A percentile compares a stretch with the other conserved stretches of the same genome.
Evolutionary conservation across 441 rosid species (phyloP).

Genomic region (Adansonia gregorii): DNA sequence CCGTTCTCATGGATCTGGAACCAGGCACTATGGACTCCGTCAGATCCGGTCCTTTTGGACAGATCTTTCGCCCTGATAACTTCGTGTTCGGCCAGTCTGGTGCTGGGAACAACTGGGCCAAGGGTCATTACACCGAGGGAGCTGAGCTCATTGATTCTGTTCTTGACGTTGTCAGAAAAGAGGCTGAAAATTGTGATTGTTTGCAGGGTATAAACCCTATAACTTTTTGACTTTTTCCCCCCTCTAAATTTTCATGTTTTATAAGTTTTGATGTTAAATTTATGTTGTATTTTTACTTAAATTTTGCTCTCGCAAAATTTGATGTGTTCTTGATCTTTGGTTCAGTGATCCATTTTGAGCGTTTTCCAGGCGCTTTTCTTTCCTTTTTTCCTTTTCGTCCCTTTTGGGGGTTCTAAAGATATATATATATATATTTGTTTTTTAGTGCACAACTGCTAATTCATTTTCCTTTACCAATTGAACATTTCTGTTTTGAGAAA

Average conservation of each 20-base stretch:
- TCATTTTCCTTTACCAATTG: not conserved
- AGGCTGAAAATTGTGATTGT: conserved; percentile 29
- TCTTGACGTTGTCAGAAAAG: conserved; percentile 26
- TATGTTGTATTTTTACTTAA: not conserved
- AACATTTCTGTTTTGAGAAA: not conserved
- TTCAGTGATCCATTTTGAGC: not conserved
- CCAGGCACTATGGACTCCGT: conserved; percentile 30
- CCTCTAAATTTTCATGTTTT: not conserved
- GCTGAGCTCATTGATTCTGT: conserved; percentile 29
- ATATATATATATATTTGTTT: not conserved
- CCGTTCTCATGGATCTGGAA: conserved; percentile 26
- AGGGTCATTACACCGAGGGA: conserved; percentile 29
- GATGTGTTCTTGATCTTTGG: not conserved
- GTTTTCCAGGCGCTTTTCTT: not conserved
- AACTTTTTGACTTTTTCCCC: not conserved
- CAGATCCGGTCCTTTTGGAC: conserved; percentile 28
- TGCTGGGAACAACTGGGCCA: conserved; percentile 29
- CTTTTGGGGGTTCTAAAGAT: not conserved
- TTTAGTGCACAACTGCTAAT: not conserved
- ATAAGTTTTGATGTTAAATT: not conserved
- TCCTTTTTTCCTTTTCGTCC: not conserved
- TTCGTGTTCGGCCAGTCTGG: conserved; percentile 28
- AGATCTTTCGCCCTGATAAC: conserved; percentile 26
- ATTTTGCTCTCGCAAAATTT: not conserved
- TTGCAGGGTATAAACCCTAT: conserved; percentile 17